These are phyloP conservation scores for Gnomoniopsis smithogilvyi DNA, from an alignment of 2,329 filamentous ascomycete genomes.

Conservation along the genomic window DNA sequence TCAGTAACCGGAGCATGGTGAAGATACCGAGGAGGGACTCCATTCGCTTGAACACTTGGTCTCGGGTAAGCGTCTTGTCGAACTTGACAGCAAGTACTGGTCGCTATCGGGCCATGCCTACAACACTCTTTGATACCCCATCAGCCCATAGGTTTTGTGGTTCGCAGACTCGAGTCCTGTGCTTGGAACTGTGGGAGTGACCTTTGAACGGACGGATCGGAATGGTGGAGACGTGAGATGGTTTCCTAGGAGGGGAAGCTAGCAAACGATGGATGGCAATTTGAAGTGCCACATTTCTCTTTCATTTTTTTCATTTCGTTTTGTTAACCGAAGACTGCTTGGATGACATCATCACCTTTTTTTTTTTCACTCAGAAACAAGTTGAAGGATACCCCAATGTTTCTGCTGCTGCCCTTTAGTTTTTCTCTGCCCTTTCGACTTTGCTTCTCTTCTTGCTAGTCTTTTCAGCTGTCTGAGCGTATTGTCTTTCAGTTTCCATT, in stretches of 20 bases:
- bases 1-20: neutral
- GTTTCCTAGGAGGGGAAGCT: neutral
- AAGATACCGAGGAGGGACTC: neutral
- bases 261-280: neutral
- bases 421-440: neutral
- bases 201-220: too few relatives aligned
- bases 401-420: neutral
- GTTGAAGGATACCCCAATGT: constrained; percentile 19
- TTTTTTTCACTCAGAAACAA: constrained; percentile 15
- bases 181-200: too few relatives aligned
- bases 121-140: neutral
- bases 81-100: neutral
- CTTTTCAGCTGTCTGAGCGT: neutral
- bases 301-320: neutral
- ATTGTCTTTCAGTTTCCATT: constrained; percentile 5
- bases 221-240: too few relatives aligned
- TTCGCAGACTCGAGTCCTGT: too few relatives aligned
- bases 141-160: neutral
- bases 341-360: constrained; percentile 16
- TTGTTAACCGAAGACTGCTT: constrained; percentile 16
- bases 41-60: neutral
- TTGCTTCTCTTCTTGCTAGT: neutral
- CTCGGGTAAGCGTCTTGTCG: neutral
- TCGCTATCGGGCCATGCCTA: neutral
- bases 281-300: neutral